phyloP scores from a whole-genome alignment of 257 asterid species.

The Forsythia viridissima region DNA sequence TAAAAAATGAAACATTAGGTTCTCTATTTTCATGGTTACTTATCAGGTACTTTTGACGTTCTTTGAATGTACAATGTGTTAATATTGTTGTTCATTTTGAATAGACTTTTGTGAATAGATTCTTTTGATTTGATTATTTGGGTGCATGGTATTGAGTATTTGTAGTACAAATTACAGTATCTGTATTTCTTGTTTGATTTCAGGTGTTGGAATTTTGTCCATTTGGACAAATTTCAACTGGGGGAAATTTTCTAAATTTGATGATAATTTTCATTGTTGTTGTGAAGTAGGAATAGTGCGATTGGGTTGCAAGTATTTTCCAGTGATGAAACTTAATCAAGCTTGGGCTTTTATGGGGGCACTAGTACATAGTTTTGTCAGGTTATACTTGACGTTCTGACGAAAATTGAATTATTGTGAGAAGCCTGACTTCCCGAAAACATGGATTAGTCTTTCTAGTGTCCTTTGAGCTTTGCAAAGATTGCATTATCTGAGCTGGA shows the following conservation, averaged over 20 bases:
- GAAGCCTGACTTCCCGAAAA: slow-evolving; percentile 6
- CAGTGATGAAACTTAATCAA: background rate
- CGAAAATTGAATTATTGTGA: background rate
- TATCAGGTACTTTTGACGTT: background rate
- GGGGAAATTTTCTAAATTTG: slow-evolving; percentile 5
- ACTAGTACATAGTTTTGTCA: background rate
- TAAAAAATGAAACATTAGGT: background rate
- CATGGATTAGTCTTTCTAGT: slow-evolving; percentile 15
- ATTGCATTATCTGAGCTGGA: slow-evolving; percentile 26
- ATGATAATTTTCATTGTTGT: too few relatives aligned
- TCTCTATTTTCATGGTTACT: background rate
- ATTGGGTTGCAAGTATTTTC: background rate
- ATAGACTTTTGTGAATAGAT: slow-evolving; percentile 3
- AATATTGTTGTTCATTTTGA: background rate
- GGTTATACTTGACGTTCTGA: background rate
- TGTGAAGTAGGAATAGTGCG: too few relatives aligned
- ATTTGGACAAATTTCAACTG: slow-evolving; percentile 10
- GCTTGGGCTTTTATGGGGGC: background rate
- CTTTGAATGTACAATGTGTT: background rate
- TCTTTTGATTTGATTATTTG: background rate
- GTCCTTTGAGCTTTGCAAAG: slow-evolving; percentile 21
- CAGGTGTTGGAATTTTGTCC: background rate
- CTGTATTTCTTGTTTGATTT: background rate
- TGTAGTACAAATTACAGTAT: background rate
- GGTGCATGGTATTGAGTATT: slow-evolving; percentile 4